These are phyloP conservation scores for Colletotrichum sp. DNA, from an alignment of 2,329 filamentous ascomycete genomes.

Conservation along the genomic window DNA sequence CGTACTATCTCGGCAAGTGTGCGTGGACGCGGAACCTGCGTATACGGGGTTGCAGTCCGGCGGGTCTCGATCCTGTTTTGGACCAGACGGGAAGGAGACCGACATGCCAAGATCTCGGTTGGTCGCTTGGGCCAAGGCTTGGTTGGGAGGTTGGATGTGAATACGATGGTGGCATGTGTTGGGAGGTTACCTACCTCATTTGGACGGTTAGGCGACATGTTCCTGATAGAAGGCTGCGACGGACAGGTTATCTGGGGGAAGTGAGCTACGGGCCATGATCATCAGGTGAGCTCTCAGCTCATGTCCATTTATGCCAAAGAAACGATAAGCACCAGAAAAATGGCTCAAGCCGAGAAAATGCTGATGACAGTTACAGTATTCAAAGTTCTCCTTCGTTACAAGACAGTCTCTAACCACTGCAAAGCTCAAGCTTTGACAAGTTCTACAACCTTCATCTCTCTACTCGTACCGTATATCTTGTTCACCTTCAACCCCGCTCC, in stretches of 20 bases:
- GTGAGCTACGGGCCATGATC: too few species aligned
- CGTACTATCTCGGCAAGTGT: background rate
- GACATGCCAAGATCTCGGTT: background rate
- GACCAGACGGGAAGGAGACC: background rate
- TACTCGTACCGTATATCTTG: constrained; percentile 10
- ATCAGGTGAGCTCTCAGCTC: too few species aligned
- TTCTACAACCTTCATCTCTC: background rate
- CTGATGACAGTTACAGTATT: rapidly evolving
- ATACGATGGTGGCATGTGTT: background rate
- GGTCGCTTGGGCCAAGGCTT: background rate
- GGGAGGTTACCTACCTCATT: background rate
- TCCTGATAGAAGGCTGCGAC: background rate
- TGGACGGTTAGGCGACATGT: background rate
- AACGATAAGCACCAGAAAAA: background rate
- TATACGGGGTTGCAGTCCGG: background rate
- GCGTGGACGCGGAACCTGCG: background rate
- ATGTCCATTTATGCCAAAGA: too few species aligned
- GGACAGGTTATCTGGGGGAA: too few species aligned
- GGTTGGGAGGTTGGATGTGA: background rate
- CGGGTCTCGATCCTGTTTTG: background rate
- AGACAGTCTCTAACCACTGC: background rate
- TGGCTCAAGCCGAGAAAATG: background rate
- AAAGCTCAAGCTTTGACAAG: background rate
- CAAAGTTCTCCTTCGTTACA: background rate
- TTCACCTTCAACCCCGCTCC: constrained; percentile 29